Base-by-base conservation (phyloP, 495 filamentous ascomycete genomes). In the Xylaria nigripes region DNA sequence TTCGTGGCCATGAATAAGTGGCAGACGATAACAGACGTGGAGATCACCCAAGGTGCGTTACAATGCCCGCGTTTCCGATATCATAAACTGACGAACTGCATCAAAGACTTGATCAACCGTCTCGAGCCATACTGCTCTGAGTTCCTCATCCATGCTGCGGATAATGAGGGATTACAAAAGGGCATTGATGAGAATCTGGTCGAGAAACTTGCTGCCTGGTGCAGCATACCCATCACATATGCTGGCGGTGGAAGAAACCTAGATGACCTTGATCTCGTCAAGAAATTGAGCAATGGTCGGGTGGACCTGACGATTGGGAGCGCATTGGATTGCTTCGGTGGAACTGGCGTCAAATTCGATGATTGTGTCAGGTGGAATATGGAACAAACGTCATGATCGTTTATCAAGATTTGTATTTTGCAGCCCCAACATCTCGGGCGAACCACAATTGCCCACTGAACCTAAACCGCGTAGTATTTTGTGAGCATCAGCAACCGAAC, bases 101-200 rank as follows among this genome's bases (percentile, higher is more conserved):
- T 19, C 15, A 12, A 56, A 94, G 90, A 85, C 67, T 86, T 84
- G 2, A 95, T 98, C 48, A 76, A 77, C 16, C 65, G 81, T 12
- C 75, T 97, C 8, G 90, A 95, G 62, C 86, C 85, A 10, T 92
- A 89, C 67, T 96, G 93, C 72, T 89, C 86, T 40, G 94, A 98
- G 63, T 97, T 98, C 68, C 76, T 98, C 45, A 89, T 98, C 61
- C 94, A 98, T 62, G 93, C 93, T n/a, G 93, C 94, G n/a, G 93
- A 98, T 66, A 90, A 92, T 50, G 93, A 97, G 66, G 93, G 93
- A 8, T 72, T 97, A 45, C 94, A 96, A 65, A 76, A 76, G 47
- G 93, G 93, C 24, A 86, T 98, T 47, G 94, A 98, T 60, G 85
- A 92, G 61, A 78, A 86, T 47, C 72, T 98, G 2, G 90, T 98